phyloP scores from a whole-genome alignment of 805 yeast genomes.

The Myxozyma mucilagina region DNA sequence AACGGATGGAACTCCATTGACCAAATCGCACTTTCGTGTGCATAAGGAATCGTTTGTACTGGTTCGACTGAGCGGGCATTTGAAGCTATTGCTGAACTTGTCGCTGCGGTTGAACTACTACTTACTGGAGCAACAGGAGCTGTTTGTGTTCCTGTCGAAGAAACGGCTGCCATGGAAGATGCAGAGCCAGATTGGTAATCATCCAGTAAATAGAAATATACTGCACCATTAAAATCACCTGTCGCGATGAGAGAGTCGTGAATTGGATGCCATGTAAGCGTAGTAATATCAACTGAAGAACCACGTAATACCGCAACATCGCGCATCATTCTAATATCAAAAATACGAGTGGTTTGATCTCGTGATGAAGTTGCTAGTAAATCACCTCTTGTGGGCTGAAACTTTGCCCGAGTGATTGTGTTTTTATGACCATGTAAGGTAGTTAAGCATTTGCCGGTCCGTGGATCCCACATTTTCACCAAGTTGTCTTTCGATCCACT shows the following conservation, averaged over 20 bases:
- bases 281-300: constrained; percentile 78
- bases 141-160: not conserved
- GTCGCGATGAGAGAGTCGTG: constrained; percentile 77
- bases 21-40: constrained; percentile 92
- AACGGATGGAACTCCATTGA: constrained; percentile 89
- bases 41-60: constrained; percentile 66
- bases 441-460: constrained; percentile 67
- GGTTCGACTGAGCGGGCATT: constrained; percentile 37
- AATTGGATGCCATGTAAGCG: constrained; percentile 90
- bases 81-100: constrained; percentile 5
- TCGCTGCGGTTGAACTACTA: constrained; percentile 15
- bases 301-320: constrained; percentile 73
- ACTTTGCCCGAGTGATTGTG: constrained; percentile 81
- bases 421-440: constrained; percentile 92
- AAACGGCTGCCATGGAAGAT: constrained; percentile 28
- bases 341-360: constrained; percentile 83
- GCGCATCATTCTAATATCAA: constrained; percentile 84
- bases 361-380: constrained; percentile 83
- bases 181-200: constrained; percentile 37
- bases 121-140: not conserved
- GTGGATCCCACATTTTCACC: constrained; percentile 94
- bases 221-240: constrained; percentile 87
- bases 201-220: constrained; percentile 73
- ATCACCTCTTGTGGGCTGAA: constrained; percentile 80
- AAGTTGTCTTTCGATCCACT: constrained; percentile 95